Evolutionary conservation across 2,329 filamentous ascomycete genomes (phyloP).

Genomic region (Pyricularia pennisetigena): DNA sequence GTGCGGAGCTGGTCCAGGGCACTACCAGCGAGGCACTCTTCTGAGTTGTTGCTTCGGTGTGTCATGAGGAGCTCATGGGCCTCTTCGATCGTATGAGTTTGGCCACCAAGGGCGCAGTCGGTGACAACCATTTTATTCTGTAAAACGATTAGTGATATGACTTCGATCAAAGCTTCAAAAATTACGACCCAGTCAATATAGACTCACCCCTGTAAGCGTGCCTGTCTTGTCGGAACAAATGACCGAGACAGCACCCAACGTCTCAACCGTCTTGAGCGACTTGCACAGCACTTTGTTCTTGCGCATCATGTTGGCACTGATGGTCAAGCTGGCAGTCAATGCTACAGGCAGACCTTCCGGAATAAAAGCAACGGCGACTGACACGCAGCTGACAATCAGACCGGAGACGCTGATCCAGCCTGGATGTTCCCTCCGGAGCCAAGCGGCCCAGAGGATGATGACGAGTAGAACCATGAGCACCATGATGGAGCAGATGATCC

Average conservation of each 20-base stretch:
- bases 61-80: constrained; percentile 30
- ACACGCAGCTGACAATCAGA: constrained; percentile 65
- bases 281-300: constrained; percentile 73
- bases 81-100: constrained; percentile 38
- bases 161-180: neutral
- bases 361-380: constrained; percentile 65
- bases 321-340: constrained; percentile 60
- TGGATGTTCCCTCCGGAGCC: constrained; percentile 57
- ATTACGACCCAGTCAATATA: neutral
- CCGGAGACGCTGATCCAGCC: constrained; percentile 63
- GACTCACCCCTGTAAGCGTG: constrained; percentile 46
- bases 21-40: constrained; percentile 14
- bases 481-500: constrained; percentile 60
- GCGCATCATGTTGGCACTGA: constrained; percentile 67
- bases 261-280: constrained; percentile 69
- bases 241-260: constrained; percentile 60
- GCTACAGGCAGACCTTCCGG: constrained; percentile 66
- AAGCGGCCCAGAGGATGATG: constrained; percentile 58
- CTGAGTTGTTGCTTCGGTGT: constrained; percentile 11
- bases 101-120: constrained; percentile 49
- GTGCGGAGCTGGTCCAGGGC: constrained; percentile 49
- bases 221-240: constrained; percentile 74
- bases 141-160: neutral
- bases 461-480: constrained; percentile 54
- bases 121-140: constrained; percentile 66